Evolutionary conservation across 352 stramenopile genomes (phyloP).

Genomic region (Globisporangium takayamanum): DNA sequence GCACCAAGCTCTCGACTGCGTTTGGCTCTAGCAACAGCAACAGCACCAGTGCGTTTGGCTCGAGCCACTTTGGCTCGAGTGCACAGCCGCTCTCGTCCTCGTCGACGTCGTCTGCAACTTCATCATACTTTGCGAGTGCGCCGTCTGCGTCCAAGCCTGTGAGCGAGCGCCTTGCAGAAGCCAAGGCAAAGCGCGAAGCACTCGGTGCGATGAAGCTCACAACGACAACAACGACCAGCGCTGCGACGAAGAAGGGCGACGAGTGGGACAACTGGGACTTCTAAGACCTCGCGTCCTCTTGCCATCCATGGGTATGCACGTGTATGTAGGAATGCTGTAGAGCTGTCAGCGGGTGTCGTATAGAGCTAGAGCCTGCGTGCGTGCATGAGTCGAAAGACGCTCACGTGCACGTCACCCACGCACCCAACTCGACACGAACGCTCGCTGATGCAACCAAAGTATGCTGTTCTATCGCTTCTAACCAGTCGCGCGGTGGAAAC

Average conservation of each 20-base stretch:
- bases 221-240: constrained; percentile 8
- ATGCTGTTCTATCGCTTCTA: not conserved
- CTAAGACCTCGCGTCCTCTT: constrained; percentile 15
- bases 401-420: no score
- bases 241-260: constrained; percentile 31
- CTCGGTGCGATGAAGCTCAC: constrained; percentile 60
- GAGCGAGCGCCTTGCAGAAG: constrained; percentile 44
- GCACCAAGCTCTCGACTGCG: not conserved
- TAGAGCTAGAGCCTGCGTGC: not conserved
- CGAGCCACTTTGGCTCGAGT: constrained; percentile 3
- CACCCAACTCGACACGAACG: no score
- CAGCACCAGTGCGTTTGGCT: constrained; percentile 4
- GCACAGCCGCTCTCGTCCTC: not conserved
- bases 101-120: constrained; percentile 11
- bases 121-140: constrained; percentile 11
- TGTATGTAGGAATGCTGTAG: no score
- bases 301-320: not conserved
- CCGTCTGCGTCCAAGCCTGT: constrained; percentile 27
- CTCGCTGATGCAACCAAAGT: no score
- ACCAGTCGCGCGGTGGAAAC: not conserved
- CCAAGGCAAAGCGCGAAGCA: constrained; percentile 47
- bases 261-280: constrained; percentile 84
- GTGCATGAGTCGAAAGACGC: no score
- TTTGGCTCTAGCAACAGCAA: constrained; percentile 10
- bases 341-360: no score